These are phyloP conservation scores for Petunia hybrid DNA, from an alignment of 305 asterid species.

Conservation along the genomic window DNA sequence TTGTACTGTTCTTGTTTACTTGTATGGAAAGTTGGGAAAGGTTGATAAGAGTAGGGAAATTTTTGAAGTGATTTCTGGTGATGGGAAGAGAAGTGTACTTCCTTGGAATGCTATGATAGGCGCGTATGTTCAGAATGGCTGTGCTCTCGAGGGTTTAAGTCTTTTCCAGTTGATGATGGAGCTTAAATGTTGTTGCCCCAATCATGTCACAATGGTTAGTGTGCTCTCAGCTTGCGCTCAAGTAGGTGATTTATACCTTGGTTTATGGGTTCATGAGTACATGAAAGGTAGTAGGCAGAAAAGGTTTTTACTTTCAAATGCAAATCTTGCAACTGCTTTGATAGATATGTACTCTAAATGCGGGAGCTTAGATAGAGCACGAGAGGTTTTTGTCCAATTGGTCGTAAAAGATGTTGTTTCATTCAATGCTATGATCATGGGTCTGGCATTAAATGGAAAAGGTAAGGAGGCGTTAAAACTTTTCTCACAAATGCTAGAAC, in stretches of 20 bases:
- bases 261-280: slow-evolving; percentile 68
- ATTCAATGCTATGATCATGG: slow-evolving; percentile 80
- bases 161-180: slow-evolving; percentile 60
- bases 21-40: slow-evolving; percentile 64
- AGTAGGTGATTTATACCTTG: slow-evolving; percentile 68
- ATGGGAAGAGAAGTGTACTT: slow-evolving; percentile 63
- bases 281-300: slow-evolving; percentile 53
- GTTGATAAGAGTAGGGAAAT: slow-evolving; percentile 57
- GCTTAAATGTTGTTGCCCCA: slow-evolving; percentile 54
- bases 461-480: slow-evolving; percentile 63
- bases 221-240: slow-evolving; percentile 84
- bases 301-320: slow-evolving; percentile 54
- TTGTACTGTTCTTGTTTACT: slow-evolving; percentile 55
- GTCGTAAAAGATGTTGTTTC: slow-evolving; percentile 61
- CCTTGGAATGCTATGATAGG: slow-evolving; percentile 75
- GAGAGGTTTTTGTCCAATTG: slow-evolving; percentile 50
- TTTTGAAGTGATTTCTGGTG: slow-evolving; percentile 58
- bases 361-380: slow-evolving; percentile 63
- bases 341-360: slow-evolving; percentile 83
- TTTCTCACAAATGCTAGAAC: slow-evolving; percentile 55
- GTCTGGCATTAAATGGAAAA: slow-evolving; percentile 69
- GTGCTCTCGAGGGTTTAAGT: slow-evolving; percentile 57
- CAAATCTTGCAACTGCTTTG: slow-evolving; percentile 71
- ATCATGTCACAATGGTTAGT: slow-evolving; percentile 79
- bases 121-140: slow-evolving; percentile 62